Percentiles rank a stretch among this genome's conserved stretches.
Evolutionary conservation across 2,329 filamentous ascomycete species (phyloP).

Genomic region (Cladosporium sp.): DNA sequence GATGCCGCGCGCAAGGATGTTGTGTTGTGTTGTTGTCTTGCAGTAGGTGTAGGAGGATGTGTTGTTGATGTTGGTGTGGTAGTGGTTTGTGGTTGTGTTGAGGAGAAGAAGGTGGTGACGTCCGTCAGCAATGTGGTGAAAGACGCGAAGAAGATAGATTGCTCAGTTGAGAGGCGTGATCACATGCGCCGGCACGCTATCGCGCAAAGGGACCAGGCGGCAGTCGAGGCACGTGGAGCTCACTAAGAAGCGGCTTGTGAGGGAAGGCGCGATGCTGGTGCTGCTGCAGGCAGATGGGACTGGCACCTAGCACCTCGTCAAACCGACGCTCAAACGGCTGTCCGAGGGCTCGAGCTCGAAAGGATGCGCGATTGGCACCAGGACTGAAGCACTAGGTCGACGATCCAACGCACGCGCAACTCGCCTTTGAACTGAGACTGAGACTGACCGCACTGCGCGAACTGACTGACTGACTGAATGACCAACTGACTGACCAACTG

Average conservation of each 20-base stretch:
- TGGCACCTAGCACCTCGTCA: neutral
- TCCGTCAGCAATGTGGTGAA: slow-evolving; percentile 9
- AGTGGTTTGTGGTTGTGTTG: slow-evolving; percentile 5
- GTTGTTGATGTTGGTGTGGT: neutral
- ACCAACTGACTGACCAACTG: neutral
- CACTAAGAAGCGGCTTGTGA: slow-evolving; percentile 12
- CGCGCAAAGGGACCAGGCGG: slow-evolving; percentile 15
- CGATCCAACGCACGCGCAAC: slow-evolving; percentile 11
- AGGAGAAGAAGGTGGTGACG: slow-evolving; percentile 11
- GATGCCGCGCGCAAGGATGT: neutral
- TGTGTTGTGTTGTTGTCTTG: neutral
- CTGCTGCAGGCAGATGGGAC: slow-evolving; percentile 1
- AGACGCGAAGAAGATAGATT: slow-evolving; percentile 15
- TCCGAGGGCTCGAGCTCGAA: slow-evolving; percentile 5
- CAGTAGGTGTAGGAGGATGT: neutral
- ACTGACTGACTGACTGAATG: neutral
- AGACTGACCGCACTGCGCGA: neutral
- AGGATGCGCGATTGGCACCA: slow-evolving; percentile 19
- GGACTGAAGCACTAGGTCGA: slow-evolving; percentile 9
- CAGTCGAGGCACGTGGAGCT: slow-evolving; percentile 19
- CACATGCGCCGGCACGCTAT: slow-evolving; percentile 23
- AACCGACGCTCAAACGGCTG: slow-evolving; percentile 16
- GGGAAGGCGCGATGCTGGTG: slow-evolving; percentile 12
- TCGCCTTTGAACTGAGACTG: neutral
- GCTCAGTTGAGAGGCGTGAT: slow-evolving; percentile 16